These are phyloP conservation scores for Grigorovia humatica DNA, from an alignment of 805 yeast genomes.

Conservation along the genomic window DNA sequence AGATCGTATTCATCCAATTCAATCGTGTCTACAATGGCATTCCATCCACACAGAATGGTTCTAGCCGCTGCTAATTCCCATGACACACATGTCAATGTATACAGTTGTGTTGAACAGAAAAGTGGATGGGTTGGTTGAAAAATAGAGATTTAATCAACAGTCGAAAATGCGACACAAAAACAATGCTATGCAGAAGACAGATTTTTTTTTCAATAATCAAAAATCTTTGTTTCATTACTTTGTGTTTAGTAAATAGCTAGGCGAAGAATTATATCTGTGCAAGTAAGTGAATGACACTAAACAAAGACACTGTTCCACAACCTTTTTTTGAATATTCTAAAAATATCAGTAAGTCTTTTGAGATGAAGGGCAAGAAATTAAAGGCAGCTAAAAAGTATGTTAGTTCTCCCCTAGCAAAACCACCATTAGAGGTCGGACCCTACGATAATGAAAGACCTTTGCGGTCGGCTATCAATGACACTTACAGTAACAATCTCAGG, in stretches of 20 bases:
- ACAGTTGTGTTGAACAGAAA: slow-evolving; percentile 32
- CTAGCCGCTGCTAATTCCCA: slow-evolving; percentile 77
- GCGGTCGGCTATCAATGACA: neutral
- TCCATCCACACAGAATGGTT: slow-evolving; percentile 95
- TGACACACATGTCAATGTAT: slow-evolving; percentile 59
- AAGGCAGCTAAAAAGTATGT: neutral
- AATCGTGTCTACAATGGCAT: slow-evolving; percentile 55
- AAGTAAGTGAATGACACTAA: neutral
- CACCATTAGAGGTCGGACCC: neutral
- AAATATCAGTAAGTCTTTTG: neutral
- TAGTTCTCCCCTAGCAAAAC: neutral
- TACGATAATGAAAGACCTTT: neutral
- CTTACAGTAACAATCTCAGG: neutral
- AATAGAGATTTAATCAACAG: neutral
- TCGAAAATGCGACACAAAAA: neutral
- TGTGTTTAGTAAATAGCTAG: too few species aligned
- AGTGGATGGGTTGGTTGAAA: neutral
- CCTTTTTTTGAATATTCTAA: neutral
- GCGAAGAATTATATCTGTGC: neutral
- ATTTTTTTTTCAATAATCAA: too few species aligned
- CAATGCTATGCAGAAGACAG: neutral
- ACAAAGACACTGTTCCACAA: neutral
- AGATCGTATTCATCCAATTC: slow-evolving; percentile 24
- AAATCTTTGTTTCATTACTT: too few species aligned
- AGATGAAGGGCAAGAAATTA: neutral